Evolutionary conservation across 352 stramenopile species (phyloP), one percentile per base, ranked within the genome.

Genomic region (Hyaloperonospora brassicae): DNA sequence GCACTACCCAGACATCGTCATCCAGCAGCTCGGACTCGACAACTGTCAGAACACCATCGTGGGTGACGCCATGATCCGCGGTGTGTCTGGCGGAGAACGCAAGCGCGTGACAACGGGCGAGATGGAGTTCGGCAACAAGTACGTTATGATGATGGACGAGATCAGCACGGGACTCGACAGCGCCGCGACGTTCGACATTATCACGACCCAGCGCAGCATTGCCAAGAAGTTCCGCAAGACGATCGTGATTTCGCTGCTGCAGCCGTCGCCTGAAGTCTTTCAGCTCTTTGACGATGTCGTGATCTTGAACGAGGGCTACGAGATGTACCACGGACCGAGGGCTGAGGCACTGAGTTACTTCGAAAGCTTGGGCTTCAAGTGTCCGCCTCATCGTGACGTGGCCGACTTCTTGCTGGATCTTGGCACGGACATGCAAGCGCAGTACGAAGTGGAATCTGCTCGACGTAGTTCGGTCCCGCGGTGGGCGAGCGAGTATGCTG

Each of bases 251-350:
- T 82, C 85, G 7, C 67, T 97, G 38, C 63, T 96, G 12, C 74
- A 98, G 69, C 92, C 92, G 25, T 77, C 91, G 10, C 93, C 93
- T 5, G 92, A 98, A 68, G 88, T 95, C 3, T 93, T 96, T 35
- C 72, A 73, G 4, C 68, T 97, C 14, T 98, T 98, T 61, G 93
- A 98, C 64, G 78, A 97, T 50, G 57, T 98, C 2, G 79, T 97
- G 40, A 61, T 98, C n/a, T 46, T 98, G 40, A 89, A 89, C 62
- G 72, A 95, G 24, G 92, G 93, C 22, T 56, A 76, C 21, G 59
- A 97, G 11, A 86, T 97, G 52, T 98, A 96, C 57, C 67, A 70
- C 89, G 56, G 69, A 82, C 54, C 84, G 52, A 64, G 67, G 64
- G 57, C 87, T 60, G 45, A 73, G 55, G 78, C 70, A 3, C 50